phyloP scores from a whole-genome alignment of 2,329 filamentous ascomycete genomes.

The Cladosporium sp. region DNA sequence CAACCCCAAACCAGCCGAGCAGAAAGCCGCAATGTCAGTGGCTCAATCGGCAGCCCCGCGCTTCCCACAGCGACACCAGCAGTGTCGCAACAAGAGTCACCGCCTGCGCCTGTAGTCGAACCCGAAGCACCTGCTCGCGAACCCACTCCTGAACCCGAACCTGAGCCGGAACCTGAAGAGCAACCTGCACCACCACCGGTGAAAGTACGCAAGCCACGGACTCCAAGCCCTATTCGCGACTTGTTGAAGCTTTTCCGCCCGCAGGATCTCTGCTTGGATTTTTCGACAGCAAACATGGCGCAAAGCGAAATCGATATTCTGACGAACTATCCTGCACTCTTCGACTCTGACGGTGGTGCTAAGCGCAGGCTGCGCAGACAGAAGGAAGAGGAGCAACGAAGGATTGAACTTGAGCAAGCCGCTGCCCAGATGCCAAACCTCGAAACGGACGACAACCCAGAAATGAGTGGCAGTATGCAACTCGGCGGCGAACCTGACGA shows the following conservation, averaged over 20 bases:
- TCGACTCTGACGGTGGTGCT: conserved; percentile 78
- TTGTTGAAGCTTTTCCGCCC: conserved; percentile 43
- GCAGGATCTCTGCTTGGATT: conserved; percentile 53
- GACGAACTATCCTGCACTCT: conserved; percentile 69
- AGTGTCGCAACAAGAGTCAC: conserved; percentile 22
- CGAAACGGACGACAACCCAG: conserved; percentile 70
- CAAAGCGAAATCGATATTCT: conserved; percentile 54
- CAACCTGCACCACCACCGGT: conserved; percentile 13
- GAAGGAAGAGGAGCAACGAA: conserved; percentile 60
- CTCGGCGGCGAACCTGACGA: conserved; percentile 93
- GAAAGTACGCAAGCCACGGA: conserved; percentile 22
- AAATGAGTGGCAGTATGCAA: conserved; percentile 77
- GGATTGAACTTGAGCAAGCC: conserved; percentile 57
- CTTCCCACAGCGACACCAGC: conserved; percentile 42
- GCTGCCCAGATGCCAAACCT: conserved; percentile 42
- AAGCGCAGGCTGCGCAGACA: conserved; percentile 72
- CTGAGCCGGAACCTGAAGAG: conserved; percentile 13
- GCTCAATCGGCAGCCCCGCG: conserved; percentile 78
- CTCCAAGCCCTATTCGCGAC: conserved; percentile 35
- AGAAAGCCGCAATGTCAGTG: conserved; percentile 78
- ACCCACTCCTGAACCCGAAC: neutral
- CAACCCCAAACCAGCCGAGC: conserved; percentile 65
- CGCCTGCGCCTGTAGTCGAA: conserved; percentile 38
- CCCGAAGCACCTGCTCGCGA: conserved; percentile 18
- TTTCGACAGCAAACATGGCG: conserved; percentile 32